These are phyloP conservation scores for Citrus reticulata DNA, from an alignment of 345 rosid species.

Conservation along the genomic window DNA sequence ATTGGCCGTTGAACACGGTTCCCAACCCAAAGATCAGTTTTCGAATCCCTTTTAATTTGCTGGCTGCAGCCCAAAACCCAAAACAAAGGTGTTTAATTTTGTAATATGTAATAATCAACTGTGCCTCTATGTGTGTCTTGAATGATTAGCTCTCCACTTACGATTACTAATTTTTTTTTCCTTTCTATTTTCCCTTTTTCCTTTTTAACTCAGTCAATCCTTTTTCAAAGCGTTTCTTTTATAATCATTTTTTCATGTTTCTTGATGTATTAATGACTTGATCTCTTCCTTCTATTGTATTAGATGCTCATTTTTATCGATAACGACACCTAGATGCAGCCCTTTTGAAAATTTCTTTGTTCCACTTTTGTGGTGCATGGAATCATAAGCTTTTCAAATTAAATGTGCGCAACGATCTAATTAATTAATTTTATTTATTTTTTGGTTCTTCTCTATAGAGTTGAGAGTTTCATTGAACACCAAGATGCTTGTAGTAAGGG, in stretches of 20 bases:
- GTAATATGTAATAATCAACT: background rate
- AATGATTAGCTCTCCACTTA: constrained; percentile 12
- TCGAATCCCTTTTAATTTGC: background rate
- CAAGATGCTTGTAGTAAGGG: constrained; percentile 83
- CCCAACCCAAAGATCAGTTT: constrained; percentile 33
- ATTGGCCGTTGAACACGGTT: constrained; percentile 31
- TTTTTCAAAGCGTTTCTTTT: constrained; percentile 13
- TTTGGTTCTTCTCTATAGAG: constrained; percentile 36
- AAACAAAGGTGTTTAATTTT: constrained; percentile 1
- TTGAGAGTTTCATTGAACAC: constrained; percentile 97
- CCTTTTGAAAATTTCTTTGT: constrained; percentile 8
- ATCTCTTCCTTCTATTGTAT: constrained; percentile 9
- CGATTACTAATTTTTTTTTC: background rate
- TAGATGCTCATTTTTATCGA: constrained; percentile 12
- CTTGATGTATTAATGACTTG: constrained; percentile 10
- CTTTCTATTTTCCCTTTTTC: background rate
- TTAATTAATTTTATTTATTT: background rate
- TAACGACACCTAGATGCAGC: constrained; percentile 13
- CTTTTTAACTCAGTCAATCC: constrained; percentile 19
- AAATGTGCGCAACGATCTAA: background rate
- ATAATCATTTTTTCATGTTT: background rate
- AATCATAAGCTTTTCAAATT: background rate
- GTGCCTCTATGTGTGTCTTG: background rate
- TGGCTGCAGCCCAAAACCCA: constrained; percentile 3
- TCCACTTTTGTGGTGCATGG: constrained; percentile 5